Conservation (phyloP, 495 filamentous ascomycete genomes). For the Talaromyces stipitatus region DNA sequence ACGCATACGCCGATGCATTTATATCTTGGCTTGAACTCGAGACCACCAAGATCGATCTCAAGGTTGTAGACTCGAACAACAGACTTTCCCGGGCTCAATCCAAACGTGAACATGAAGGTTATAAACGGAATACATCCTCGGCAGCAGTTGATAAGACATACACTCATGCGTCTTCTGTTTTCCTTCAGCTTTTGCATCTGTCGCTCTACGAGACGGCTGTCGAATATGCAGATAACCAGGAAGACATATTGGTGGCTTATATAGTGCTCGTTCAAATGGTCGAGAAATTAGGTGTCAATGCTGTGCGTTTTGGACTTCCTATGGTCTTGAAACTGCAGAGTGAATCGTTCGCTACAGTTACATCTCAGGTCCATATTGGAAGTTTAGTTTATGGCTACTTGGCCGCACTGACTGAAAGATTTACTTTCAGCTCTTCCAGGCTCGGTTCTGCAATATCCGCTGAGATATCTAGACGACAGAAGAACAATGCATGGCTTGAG, state of each 20-base stretch:
- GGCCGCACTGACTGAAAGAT: conserved; percentile 66
- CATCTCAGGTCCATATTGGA: conserved; percentile 66
- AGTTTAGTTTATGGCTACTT: conserved; percentile 84
- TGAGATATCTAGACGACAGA: conserved; percentile 66
- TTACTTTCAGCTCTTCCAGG: conserved; percentile 61
- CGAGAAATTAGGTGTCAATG: conserved; percentile 75
- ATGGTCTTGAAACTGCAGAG: conserved; percentile 82
- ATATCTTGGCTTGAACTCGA: conserved; percentile 76
- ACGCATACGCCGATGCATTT: conserved; percentile 76
- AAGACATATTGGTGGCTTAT: conserved; percentile 68
- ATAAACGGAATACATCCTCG: conserved; percentile 61
- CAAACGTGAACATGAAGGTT: conserved; percentile 26
- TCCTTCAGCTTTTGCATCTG: conserved; percentile 77
- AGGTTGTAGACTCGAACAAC: conserved; percentile 48
- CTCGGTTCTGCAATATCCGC: conserved; percentile 61
- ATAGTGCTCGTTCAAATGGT: conserved; percentile 65
- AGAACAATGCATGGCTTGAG: conserved; percentile 67
- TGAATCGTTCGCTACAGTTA: conserved; percentile 40
- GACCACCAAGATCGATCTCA: conserved; percentile 59
- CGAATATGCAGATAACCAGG: conserved; percentile 58
- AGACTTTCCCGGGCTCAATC: conserved; percentile 25
- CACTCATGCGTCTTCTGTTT: conserved; percentile 54
- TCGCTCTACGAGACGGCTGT: conserved; percentile 79
- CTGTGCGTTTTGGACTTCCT: conserved; percentile 66
- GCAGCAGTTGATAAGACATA: conserved; percentile 22